Conservation (phyloP, 208 protist genomes). For the Crithidia brevicula region DNA sequence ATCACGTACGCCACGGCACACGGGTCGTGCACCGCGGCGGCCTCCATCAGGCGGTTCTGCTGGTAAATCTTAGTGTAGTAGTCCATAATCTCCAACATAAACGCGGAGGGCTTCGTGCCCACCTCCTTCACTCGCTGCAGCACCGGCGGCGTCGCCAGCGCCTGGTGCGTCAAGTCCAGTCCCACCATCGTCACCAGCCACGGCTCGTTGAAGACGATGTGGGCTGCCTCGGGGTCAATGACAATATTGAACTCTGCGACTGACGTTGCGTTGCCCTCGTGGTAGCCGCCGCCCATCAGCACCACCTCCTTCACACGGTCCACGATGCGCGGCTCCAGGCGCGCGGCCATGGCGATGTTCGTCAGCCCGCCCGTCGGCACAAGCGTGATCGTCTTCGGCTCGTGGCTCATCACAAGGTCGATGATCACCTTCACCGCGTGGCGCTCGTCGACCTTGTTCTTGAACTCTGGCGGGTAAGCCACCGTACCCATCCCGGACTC, state of each 20-base stretch:
- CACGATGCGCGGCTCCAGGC: constrained; percentile 72
- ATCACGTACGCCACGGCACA: constrained; percentile 82
- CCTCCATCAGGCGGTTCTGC: constrained; percentile 23
- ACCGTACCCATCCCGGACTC: constrained; percentile 67
- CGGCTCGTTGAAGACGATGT: constrained; percentile 74
- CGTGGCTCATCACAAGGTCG: constrained; percentile 57
- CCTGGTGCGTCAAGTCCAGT: constrained; percentile 84
- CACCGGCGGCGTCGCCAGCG: constrained; percentile 51
- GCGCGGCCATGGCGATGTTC: constrained; percentile 81
- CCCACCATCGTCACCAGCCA: constrained; percentile 82
- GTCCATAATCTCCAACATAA: constrained; percentile 51
- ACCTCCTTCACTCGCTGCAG: constrained; percentile 43
- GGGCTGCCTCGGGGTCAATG: constrained; percentile 76
- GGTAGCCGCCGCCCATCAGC: constrained; percentile 79
- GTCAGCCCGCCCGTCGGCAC: constrained; percentile 76
- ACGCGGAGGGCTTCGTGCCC: constrained; percentile 35
- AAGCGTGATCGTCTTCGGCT: constrained; percentile 58
- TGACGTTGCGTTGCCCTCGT: constrained; percentile 56
- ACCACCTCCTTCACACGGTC: constrained; percentile 74
- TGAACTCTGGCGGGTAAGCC: constrained; percentile 23
- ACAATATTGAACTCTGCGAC: constrained; percentile 86
- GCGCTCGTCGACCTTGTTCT: constrained; percentile 38
- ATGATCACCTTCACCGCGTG: constrained; percentile 67
- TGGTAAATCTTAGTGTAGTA: constrained; percentile 68
- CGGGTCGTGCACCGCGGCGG: constrained; percentile 69